Base-by-base conservation (phyloP, 257 asterid genomes). In the Thymus quinquecostatus region DNA sequence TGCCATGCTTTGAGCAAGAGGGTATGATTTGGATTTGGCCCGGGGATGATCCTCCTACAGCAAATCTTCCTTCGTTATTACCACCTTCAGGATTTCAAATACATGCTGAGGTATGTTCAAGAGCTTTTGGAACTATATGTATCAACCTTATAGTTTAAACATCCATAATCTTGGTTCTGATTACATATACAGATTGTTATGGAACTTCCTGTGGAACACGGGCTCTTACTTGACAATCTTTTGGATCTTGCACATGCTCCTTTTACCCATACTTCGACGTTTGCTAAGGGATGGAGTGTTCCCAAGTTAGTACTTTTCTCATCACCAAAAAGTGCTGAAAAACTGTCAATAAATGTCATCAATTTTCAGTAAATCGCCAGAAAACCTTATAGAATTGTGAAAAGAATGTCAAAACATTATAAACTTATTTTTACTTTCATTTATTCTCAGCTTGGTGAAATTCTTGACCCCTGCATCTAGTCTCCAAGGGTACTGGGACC, bases 11-110 rank as follows among this genome's bases (percentile, higher is more conserved):
- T 72, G 98, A 93, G 81, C 91, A 89, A 78, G 98, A 91, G 33
- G 98, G 97, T 3, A 79, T 93, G 89, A 86, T 93, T 70, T 93
- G 97, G 98, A 87, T 93, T 69, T 93, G 98, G 97, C 98, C 98
- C 3, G 98, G 98, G 56, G 81, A 77, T 69, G 91, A 86, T 78
- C 95, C 98, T 67, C 98, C 98, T 14, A 66, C 92, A 5, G 86
- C 96, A 28, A 86, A n/a, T 13, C 34, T 91, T 48, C 97, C 98
- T 71, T 93, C 96, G 48, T 76, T 91, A 53, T 71, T 75, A 53
- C 98, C 98, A 29, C 98, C 98, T 28, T 49, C 91, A 1, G 97
- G 98, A 60, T 93, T 93, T 74, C 88, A 87, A 76, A 82, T 93
- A 82, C 98, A 93, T 69, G 97, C 97, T 32, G 97, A 93, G 97